A percentile compares a stretch with the other conserved stretches of the same genome.
Evolutionary conservation across 1,284 basidiomycete species (phyloP).

Genomic region (Ganoderma leucocontextum): DNA sequence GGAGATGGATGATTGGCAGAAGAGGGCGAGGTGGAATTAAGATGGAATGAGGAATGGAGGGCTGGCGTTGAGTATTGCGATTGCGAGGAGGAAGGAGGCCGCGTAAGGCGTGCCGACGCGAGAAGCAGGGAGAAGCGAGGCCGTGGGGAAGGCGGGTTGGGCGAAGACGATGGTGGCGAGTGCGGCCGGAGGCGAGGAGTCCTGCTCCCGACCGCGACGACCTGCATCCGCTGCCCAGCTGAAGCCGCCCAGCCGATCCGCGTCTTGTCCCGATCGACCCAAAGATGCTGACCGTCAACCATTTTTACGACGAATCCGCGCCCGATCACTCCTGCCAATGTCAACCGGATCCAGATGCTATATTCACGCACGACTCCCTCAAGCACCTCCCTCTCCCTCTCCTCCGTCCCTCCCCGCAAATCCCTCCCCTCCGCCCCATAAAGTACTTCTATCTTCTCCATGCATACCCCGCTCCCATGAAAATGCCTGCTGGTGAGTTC

Average conservation of each 20-base stretch:
- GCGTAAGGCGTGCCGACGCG: slow-evolving; percentile 22
- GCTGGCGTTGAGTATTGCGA: slow-evolving; percentile 16
- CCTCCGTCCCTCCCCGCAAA: slow-evolving; percentile 6
- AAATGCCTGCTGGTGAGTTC: slow-evolving; percentile 32
- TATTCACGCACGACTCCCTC: slow-evolving; percentile 32
- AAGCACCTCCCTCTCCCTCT: slow-evolving; percentile 15
- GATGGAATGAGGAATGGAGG: not conserved
- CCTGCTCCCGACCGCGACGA: slow-evolving; percentile 18
- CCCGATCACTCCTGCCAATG: slow-evolving; percentile 33
- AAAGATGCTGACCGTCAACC: slow-evolving; percentile 23
- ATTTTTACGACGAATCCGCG: slow-evolving; percentile 28
- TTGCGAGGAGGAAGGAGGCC: not conserved
- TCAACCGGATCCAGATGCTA: slow-evolving; percentile 33
- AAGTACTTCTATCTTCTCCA: slow-evolving; percentile 29
- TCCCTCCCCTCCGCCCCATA: slow-evolving; percentile 10
- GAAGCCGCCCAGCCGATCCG: slow-evolving; percentile 2
- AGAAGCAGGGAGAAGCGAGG: slow-evolving; percentile 30
- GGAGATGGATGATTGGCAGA: slow-evolving; percentile 1
- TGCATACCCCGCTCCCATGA: slow-evolving; percentile 19
- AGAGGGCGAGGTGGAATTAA: not conserved
- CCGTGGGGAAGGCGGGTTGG: slow-evolving; percentile 23
- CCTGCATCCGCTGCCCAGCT: not conserved
- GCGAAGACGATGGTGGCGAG: slow-evolving; percentile 1
- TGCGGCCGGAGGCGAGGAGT: not conserved
- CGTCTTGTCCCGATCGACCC: slow-evolving; percentile 14